phyloP scores from a whole-genome alignment of 2,329 filamentous ascomycete genomes.

The Colletotrichum spinosum region DNA sequence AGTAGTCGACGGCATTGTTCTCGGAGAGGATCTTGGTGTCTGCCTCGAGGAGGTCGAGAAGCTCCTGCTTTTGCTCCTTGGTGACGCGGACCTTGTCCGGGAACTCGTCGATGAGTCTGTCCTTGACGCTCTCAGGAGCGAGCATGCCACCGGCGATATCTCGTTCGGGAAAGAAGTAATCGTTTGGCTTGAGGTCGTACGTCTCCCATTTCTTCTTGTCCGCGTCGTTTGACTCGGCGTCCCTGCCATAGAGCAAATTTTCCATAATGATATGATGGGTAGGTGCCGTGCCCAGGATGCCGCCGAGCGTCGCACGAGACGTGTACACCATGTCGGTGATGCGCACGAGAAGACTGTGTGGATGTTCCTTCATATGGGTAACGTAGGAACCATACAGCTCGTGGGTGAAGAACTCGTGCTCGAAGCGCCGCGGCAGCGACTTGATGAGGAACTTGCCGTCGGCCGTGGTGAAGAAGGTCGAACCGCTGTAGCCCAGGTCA shows the following conservation, averaged over 20 bases:
- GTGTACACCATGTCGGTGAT: conserved; percentile 77
- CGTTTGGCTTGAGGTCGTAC: conserved; percentile 79
- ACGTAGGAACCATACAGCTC: conserved; percentile 75
- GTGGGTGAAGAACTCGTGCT: conserved; percentile 76
- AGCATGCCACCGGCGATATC: conserved; percentile 75
- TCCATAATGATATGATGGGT: conserved; percentile 84
- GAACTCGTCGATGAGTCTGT: conserved; percentile 75
- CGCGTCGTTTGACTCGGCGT: conserved; percentile 52
- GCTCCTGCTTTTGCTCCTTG: conserved; percentile 63
- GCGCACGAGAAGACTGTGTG: conserved; percentile 72
- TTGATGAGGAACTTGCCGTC: conserved; percentile 79
- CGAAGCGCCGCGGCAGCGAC: conserved; percentile 75
- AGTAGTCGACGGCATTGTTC: conserved; percentile 79
- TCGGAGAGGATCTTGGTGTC: conserved; percentile 74
- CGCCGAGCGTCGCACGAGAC: conserved; percentile 67
- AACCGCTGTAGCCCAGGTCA: conserved; percentile 80
- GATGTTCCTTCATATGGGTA: conserved; percentile 70
- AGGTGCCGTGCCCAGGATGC: conserved; percentile 69
- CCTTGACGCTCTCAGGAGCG: conserved; percentile 73
- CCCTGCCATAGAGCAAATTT: conserved; percentile 74
- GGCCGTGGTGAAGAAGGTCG: conserved; percentile 77
- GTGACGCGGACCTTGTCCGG: conserved; percentile 72
- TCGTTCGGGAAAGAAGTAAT: conserved; percentile 81
- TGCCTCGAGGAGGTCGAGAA: conserved; percentile 65
- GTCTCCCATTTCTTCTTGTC: conserved; percentile 68